Percentiles rank a stretch among this genome's conserved stretches.
phyloP scores from a whole-genome alignment of 805 yeast species.

The Yarrowia divulgata region DNA sequence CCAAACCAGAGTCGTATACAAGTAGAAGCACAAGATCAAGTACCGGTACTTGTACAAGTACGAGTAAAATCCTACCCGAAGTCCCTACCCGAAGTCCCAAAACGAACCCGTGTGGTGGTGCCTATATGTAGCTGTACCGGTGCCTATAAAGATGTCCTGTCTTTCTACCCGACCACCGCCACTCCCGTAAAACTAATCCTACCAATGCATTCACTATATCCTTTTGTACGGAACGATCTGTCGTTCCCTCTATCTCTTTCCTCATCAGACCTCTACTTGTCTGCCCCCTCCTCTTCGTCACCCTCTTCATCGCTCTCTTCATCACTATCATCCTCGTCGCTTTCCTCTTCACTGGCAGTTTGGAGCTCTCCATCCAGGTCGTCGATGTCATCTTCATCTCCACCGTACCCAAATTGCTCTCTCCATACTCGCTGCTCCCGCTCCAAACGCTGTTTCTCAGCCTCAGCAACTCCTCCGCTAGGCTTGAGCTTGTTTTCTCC shows the following conservation, averaged over 20 bases:
- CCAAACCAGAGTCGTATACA: no score
- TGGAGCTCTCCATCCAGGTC: conserved; percentile 22
- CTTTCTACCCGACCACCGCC: no score
- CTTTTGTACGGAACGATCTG: conserved; percentile 17
- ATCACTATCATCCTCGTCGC: conserved; percentile 12
- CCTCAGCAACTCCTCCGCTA: conserved; percentile 88
- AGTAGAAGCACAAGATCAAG: no score
- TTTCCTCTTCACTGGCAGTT: conserved; percentile 28
- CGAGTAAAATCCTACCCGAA: no score
- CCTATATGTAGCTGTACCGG: no score
- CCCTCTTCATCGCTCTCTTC: conserved; percentile 10
- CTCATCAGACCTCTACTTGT: background rate
- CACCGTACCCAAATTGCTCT: conserved; percentile 44
- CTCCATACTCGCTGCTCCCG: conserved; percentile 77
- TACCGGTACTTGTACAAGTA: background rate
- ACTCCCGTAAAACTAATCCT: background rate
- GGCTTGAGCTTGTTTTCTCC: conserved; percentile 76
- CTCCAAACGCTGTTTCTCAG: conserved; percentile 70
- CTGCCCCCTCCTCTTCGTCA: background rate
- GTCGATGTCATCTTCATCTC: conserved; percentile 25
- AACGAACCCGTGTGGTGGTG: no score
- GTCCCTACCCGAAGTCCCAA: no score
- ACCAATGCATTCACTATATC: conserved; percentile 33
- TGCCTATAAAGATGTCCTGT: no score
- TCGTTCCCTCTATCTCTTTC: background rate